Evolutionary conservation across 108 stramenopile species (phyloP), one percentile per base, ranked within the genome.

Genomic region (Discostella pseudostelligera): DNA sequence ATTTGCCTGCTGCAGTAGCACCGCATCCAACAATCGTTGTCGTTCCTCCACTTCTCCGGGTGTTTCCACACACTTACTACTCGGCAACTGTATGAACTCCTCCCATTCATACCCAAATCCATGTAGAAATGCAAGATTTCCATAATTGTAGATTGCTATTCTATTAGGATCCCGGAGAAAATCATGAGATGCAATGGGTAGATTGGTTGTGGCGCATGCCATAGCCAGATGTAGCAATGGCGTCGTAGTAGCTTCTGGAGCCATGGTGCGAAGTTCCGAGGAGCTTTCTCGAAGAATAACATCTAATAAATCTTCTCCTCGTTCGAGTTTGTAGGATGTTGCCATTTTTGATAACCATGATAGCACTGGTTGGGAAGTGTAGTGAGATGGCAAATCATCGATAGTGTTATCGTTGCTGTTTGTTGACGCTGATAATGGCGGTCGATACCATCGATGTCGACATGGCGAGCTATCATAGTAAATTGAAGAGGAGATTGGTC

Each of bases 161-260:
- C 45, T 64, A 14, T 54, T 39, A 11, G 72, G 56, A 59, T 73
- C 59, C 17, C 76, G 76, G 8, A 78, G 35, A 57, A 78, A 78
- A 35, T 78, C 76, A 48, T 78, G 76, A 24, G 76, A 78, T 60
- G 76, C 76, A 4, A 78, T 56, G 8, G 69, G 59, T n/a, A 78
- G 58, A 16, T 51, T 22, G 8, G 69, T 19, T 2, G 16, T 26
- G 22, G 76, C 76, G 53, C 64, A 67, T 12, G 62, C 24, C 14
- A 9, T 39, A 24, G 76, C 76, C 19, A 78, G 45, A 12, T 62
- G 57, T 8, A 61, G n/a, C 50, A 63, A 50, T 17, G 16, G 17
- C 46, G 46, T 47, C 1, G 6, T 17, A 17, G n/a, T 20, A 17
- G 20, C 1, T 20, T 6, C 16, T 20, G 6, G 13, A 22, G 49